Evolutionary conservation across 768 basidiomycete genomes (phyloP), one percentile per base, ranked within the genome.

Genomic region (Crepidotus variabilis): DNA sequence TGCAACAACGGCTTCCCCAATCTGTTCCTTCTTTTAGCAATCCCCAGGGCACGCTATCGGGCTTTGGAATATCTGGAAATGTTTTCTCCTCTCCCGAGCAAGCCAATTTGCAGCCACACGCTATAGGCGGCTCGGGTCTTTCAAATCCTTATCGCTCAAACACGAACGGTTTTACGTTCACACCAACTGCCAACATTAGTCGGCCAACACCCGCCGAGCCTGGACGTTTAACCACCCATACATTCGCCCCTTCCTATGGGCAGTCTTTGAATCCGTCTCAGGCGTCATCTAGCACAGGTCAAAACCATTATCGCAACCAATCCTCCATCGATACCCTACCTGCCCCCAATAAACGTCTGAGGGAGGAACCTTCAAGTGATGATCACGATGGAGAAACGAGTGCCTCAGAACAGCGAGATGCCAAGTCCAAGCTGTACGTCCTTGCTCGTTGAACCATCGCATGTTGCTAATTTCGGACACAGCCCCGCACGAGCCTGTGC

Each of bases 401-500:
- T 46, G 56, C 64, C 22, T 51, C 64, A 66, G 58, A 76, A 70
- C 62, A 74, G 71, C 67, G 71, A 61, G 71, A 72, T 56, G 61
- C 68, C 16, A 63, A 61, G 56, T 68, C 71, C 18, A 81, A 78
- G 66, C 69, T 75, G 81, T 81, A 61, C 60, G 76, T 70, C 20
- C 4, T 57, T 54, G 20, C 54, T 47, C 18, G 39, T 54, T 21
- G n/a, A 61, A 56, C 54, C 33, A 23, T 23, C 28, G 52, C 50
- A 48, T 60, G 57, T 52, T 36, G 22, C 54, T 21, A 59, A 20
- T 56, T 51, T 23, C 51, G 52, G 60, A 45, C 34, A 57, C 46
- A 52, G 46, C 61, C 81, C 77, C 22, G 61, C 69, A 46, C 86
- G 88, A 20, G 89, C 88, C 39, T 91, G 89, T 65, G 76, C 77